These are phyloP conservation scores for Termitomyces sp. DNA, from an alignment of 768 basidiomycete species.

Conservation along the genomic window DNA sequence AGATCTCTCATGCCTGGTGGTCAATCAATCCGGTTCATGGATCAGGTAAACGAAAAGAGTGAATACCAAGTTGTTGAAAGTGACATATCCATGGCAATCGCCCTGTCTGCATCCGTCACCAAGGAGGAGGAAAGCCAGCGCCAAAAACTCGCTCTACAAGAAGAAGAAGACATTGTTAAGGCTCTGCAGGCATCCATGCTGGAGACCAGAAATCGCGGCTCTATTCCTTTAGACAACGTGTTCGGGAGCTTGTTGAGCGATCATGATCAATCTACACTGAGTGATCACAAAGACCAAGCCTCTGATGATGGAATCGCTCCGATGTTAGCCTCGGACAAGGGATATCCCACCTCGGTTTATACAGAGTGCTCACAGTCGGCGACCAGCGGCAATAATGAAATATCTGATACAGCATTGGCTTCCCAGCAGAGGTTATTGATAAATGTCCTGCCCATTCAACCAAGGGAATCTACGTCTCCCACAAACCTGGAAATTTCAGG, in stretches of 20 bases:
- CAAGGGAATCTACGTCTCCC: background rate
- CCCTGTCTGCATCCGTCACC: conserved; percentile 44
- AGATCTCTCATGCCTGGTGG: background rate
- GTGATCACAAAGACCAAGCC: background rate
- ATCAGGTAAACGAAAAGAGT: conserved; percentile 1
- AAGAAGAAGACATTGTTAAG: conserved; percentile 62
- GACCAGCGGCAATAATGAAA: background rate
- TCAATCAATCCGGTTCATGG: background rate
- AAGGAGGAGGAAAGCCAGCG: conserved; percentile 23
- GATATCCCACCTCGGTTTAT: background rate
- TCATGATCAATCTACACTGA: background rate
- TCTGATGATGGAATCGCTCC: conserved; percentile 16
- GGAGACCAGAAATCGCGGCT: background rate
- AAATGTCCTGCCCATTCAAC: background rate
- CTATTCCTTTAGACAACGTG: background rate
- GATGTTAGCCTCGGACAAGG: background rate
- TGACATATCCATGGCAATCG: conserved; percentile 40
- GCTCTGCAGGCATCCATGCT: conserved; percentile 52
- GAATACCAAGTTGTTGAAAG: conserved; percentile 26
- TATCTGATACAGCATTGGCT: background rate
- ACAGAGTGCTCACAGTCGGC: background rate
- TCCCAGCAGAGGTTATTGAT: background rate
- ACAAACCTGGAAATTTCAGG: background rate
- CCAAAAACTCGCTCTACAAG: conserved; percentile 33
- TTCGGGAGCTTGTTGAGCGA: conserved; percentile 19